Base-by-base conservation (phyloP, 495 filamentous ascomycete species). In the Cercophora scortea region DNA sequence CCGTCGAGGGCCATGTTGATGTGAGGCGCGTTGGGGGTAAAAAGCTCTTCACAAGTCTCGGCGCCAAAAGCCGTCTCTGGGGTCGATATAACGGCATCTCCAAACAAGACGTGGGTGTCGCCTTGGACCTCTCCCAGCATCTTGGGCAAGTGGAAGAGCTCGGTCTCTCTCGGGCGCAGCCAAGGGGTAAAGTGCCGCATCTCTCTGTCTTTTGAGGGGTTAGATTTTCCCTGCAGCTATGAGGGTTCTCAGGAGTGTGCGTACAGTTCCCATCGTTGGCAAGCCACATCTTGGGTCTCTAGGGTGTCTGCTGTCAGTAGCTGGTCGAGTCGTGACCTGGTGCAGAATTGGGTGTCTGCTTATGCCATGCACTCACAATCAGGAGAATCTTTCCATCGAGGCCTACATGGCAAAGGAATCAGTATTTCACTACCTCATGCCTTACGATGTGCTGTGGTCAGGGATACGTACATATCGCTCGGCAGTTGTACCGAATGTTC, bases 251-350 rank as follows among this genome's bases (percentile, higher is more conserved):
- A 5, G 25, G 25, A 25, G 25, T 25, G 25, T 25, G 25, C 25
- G 25, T 25, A 25, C 25, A 88, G 52, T 86, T 84, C 13, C 86
- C 86, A 72, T 90, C 87, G 50, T 88, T 86, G 45, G 90, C 90
- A 13, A 95, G 80, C 61, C 74, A 89, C 64, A 92, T 76, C 68
- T 95, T 96, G 0, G 90, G 90, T 15, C 90, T 58, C 60, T 55
- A 38, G 51, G 3, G 17, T 39, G 35, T 6, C 5, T 5, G 25
- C 5, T 25, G 25, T 25, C 25, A 25, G 25, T 5, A 25, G 25
- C 25, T 25, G 25, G 25, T 25, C 25, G 25, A 25, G 25, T 5
- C 25, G 5, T 2, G 25, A 25, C 25, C 25, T 5, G 25, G 25
- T 5, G 25, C 25, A 25, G 25, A 25, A 25, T 25, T 25, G 2